Evolutionary conservation across 495 filamentous ascomycete genomes (phyloP).

Genomic region (Podospora pseudopauciseta): DNA sequence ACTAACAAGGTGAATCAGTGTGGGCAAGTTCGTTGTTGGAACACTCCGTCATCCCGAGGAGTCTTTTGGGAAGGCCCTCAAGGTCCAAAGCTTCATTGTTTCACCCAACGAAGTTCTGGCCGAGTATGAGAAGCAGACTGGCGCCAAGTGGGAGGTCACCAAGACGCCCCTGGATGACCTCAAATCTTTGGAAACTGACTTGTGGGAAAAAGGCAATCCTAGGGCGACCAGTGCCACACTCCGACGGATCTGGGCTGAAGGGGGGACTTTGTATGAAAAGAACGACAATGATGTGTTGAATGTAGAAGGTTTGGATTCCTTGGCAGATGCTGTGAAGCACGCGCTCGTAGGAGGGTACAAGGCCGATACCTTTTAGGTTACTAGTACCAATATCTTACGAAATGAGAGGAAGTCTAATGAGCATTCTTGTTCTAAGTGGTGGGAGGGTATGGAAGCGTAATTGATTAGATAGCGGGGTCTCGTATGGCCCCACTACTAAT

Average conservation of each 20-base stretch:
- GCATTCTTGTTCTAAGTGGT: no score
- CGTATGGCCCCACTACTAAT: neutral
- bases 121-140: conserved; percentile 65
- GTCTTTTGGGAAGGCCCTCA: conserved; percentile 53
- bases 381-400: neutral
- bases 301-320: conserved; percentile 43
- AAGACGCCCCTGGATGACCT: conserved; percentile 52
- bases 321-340: conserved; percentile 46
- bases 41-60: conserved; percentile 54
- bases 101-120: conserved; percentile 58
- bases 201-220: conserved; percentile 53
- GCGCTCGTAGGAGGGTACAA: conserved; percentile 36
- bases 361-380: conserved; percentile 27
- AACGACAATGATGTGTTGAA: conserved; percentile 61
- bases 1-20: conserved; percentile 39
- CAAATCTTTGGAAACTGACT: conserved; percentile 49
- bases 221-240: conserved; percentile 56
- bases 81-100: conserved; percentile 67
- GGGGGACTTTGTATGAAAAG: conserved; percentile 64
- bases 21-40: conserved; percentile 60
- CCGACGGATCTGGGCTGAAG: conserved; percentile 66
- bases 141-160: conserved; percentile 50
- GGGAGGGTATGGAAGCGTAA: neutral
- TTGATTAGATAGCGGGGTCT: neutral
- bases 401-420: no score